Percentiles rank a stretch among this genome's conserved stretches.
Evolutionary conservation across 2,329 filamentous ascomycete species (phyloP).

Genomic region (Spiromastix sp.): DNA sequence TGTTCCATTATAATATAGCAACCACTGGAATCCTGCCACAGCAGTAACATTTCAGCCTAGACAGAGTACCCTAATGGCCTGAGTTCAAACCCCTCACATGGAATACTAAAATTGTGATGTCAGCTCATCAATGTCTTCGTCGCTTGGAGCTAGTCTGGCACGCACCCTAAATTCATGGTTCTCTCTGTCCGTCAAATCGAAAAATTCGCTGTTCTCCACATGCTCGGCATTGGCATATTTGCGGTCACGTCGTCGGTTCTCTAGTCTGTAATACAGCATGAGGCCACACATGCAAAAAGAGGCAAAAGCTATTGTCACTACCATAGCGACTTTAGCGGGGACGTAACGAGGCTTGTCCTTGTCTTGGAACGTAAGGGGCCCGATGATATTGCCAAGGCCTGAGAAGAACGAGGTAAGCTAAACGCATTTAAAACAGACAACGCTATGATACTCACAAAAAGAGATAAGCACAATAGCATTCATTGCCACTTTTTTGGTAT

Average conservation of each 20-base stretch:
- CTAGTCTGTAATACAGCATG: slow-evolving; percentile 14
- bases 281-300: slow-evolving; percentile 6
- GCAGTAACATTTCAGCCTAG: too few species aligned
- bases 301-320: not conserved
- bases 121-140: too few species aligned
- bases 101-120: too few species aligned
- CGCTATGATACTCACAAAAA: too few species aligned
- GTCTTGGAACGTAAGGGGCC: slow-evolving; percentile 34
- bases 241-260: slow-evolving; percentile 20
- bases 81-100: too few species aligned
- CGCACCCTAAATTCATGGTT: too few species aligned
- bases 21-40: too few species aligned
- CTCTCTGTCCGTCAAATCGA: slow-evolving; percentile 23
- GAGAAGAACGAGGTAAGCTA: too few species aligned
- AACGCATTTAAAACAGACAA: too few species aligned
- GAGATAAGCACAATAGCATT: slow-evolving; percentile 35
- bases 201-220: slow-evolving; percentile 18
- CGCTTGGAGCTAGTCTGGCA: too few species aligned
- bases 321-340: not conserved
- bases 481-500: slow-evolving; percentile 39
- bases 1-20: too few species aligned
- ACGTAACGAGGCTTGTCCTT: slow-evolving; percentile 25
- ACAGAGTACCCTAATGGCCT: too few species aligned
- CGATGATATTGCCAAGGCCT: slow-evolving; percentile 36
- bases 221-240: slow-evolving; percentile 12